These are phyloP conservation scores for Fusarium nisikadoi DNA, from an alignment of 2,329 filamentous ascomycete species.

Conservation along the genomic window DNA sequence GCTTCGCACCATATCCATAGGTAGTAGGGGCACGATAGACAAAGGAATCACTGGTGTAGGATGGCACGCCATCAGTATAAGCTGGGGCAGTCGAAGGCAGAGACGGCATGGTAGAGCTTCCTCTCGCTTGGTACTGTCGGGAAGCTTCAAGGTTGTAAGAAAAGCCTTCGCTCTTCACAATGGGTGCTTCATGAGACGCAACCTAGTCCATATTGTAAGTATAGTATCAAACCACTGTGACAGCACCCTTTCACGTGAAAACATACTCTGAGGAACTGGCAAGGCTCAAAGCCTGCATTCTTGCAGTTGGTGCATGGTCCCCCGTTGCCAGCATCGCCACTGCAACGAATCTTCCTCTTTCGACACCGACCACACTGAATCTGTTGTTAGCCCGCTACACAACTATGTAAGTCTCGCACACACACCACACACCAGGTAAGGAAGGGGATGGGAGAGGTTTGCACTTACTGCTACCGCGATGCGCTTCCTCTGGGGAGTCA, in stretches of 20 bases:
- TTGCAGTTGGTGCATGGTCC: slow-evolving; percentile 85
- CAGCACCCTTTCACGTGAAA: background rate
- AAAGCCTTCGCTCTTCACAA: slow-evolving; percentile 42
- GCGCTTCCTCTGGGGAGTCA: slow-evolving; percentile 63
- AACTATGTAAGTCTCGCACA: slow-evolving; percentile 41
- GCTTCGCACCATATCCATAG: slow-evolving; percentile 41
- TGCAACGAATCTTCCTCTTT: slow-evolving; percentile 95
- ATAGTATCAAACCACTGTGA: background rate
- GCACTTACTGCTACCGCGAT: slow-evolving; percentile 68
- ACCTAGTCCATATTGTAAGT: slow-evolving; percentile 40
- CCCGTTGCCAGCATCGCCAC: slow-evolving; percentile 82
- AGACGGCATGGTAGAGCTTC: slow-evolving; percentile 26
- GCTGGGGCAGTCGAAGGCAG: slow-evolving; percentile 19
- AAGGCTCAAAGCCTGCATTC: slow-evolving; percentile 74
- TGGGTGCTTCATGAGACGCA: slow-evolving; percentile 46
- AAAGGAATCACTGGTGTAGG: slow-evolving; percentile 29
- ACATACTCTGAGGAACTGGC: slow-evolving; percentile 83
- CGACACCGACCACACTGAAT: slow-evolving; percentile 86
- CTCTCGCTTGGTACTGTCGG: slow-evolving; percentile 46
- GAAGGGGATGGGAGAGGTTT: background rate
- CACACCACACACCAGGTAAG: slow-evolving; percentile 38
- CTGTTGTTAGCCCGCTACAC: slow-evolving; percentile 35
- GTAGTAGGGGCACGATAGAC: slow-evolving; percentile 36
- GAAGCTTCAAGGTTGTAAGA: slow-evolving; percentile 48
- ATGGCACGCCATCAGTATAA: slow-evolving; percentile 34